phyloP scores from a whole-genome alignment of 2,329 filamentous ascomycete species.

The Colletotrichum endophyticum region DNA sequence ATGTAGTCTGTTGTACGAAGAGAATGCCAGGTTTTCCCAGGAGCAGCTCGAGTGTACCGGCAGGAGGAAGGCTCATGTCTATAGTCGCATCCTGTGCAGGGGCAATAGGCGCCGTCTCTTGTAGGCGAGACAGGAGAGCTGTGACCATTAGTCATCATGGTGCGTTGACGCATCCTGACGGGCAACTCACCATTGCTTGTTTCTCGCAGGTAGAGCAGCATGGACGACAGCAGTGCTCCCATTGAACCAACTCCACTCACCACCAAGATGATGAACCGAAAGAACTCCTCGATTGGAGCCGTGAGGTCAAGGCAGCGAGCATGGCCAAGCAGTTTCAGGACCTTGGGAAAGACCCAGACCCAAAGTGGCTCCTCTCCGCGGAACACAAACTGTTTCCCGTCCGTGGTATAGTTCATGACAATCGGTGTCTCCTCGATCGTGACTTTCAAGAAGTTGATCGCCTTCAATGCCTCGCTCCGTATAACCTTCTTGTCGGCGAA shows the following conservation, averaged over 20 bases:
- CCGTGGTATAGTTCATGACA: slow-evolving; percentile 59
- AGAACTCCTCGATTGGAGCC: slow-evolving; percentile 57
- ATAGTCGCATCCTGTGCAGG: slow-evolving; percentile 30
- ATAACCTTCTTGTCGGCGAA: slow-evolving; percentile 64
- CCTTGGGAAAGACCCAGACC: slow-evolving; percentile 66
- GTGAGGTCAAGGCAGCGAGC: slow-evolving; percentile 51
- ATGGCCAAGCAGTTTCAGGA: slow-evolving; percentile 62
- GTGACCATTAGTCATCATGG: slow-evolving; percentile 16
- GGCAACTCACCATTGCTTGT: slow-evolving; percentile 48
- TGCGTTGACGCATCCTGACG: background rate
- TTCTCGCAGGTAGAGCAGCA: slow-evolving; percentile 55
- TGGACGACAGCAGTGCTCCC: slow-evolving; percentile 50
- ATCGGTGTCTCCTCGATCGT: slow-evolving; percentile 77
- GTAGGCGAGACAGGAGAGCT: slow-evolving; percentile 40
- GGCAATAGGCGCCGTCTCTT: slow-evolving; percentile 31
- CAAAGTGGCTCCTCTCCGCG: slow-evolving; percentile 67
- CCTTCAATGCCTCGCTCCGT: slow-evolving; percentile 68
- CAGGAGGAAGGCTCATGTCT: slow-evolving; percentile 42
- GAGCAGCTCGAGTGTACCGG: slow-evolving; percentile 40
- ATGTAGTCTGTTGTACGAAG: slow-evolving; percentile 37
- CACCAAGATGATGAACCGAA: slow-evolving; percentile 52
- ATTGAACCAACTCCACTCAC: slow-evolving; percentile 48
- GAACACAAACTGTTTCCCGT: slow-evolving; percentile 48
- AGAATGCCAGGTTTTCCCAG: slow-evolving; percentile 24
- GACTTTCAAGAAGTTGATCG: slow-evolving; percentile 77